Conservation (phyloP, 441 rosid species). For the Raphanus hybrid region DNA sequence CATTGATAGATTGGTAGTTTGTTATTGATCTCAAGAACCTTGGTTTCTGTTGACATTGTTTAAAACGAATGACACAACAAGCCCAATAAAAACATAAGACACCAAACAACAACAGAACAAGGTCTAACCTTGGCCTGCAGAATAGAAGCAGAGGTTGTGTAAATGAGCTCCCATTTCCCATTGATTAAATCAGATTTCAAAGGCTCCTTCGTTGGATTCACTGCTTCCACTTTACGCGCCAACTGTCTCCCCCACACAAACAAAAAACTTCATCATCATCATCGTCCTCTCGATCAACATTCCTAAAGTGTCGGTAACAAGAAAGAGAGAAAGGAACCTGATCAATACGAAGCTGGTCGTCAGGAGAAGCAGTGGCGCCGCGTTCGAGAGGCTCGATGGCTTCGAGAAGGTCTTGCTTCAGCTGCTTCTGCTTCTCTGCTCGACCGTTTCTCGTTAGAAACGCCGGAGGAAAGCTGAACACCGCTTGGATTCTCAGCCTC, state of each 20-base stretch:
- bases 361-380: constrained; percentile 81
- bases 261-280: neutral
- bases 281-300: too few relatives aligned
- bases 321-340: constrained; percentile 45
- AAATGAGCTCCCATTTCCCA: constrained; percentile 97
- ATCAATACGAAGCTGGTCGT: constrained; percentile 70
- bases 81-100: too few relatives aligned
- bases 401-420: constrained; percentile 74
- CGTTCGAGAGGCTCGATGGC: constrained; percentile 80
- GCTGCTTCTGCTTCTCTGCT: constrained; percentile 55
- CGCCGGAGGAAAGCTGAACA: constrained; percentile 77
- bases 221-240: constrained; percentile 81
- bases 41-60: constrained; percentile 66
- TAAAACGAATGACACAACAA: constrained; percentile 7
- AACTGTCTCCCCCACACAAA: constrained; percentile 47
- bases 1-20: constrained; percentile 90
- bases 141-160: constrained; percentile 87
- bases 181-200: constrained; percentile 70
- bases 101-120: neutral
- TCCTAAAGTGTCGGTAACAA: too few relatives aligned
- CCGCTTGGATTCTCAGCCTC: constrained; percentile 44
- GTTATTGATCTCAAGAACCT: constrained; percentile 74
- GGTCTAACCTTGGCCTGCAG: constrained; percentile 68
- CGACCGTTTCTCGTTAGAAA: constrained; percentile 73
- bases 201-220: constrained; percentile 78